Evolutionary conservation across 108 stramenopile genomes (phyloP).

Genomic region (Cyclotella cryptica): DNA sequence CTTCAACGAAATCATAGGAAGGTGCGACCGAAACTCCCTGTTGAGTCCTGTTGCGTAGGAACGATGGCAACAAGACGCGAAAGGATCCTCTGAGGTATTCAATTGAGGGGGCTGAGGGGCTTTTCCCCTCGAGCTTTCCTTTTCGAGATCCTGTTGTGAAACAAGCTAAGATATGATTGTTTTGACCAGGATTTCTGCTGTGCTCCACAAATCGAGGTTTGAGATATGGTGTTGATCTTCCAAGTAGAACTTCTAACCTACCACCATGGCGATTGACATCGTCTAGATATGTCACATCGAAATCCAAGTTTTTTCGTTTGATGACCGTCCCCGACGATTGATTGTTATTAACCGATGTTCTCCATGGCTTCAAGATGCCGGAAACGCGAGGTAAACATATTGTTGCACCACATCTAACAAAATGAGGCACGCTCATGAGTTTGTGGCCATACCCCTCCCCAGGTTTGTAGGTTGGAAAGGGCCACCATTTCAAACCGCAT

Average conservation of each 20-base stretch:
- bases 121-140: not conserved
- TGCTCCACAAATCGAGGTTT: conserved; percentile 5
- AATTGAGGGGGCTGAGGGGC: conserved; percentile 6
- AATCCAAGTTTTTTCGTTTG: conserved; percentile 24
- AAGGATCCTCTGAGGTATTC: conserved; percentile 42
- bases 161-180: conserved; percentile 42
- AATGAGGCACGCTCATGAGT: conserved; percentile 33
- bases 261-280: conserved; percentile 5
- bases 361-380: conserved; percentile 5
- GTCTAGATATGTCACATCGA: conserved; percentile 29
- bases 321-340: not conserved
- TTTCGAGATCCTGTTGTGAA: conserved; percentile 26
- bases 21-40: conserved; percentile 39
- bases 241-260: conserved; percentile 39
- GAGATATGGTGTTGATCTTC: conserved; percentile 22
- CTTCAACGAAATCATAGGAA: conserved; percentile 44
- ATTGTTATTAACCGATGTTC: not conserved
- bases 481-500: conserved; percentile 37
- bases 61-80: conserved; percentile 29
- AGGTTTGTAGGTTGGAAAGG: conserved; percentile 32
- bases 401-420: conserved; percentile 14
- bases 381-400: conserved; percentile 22
- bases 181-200: conserved; percentile 10
- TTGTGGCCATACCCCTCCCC: conserved; percentile 33
- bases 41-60: conserved; percentile 22